Percentiles rank a stretch among this genome's conserved stretches.
Evolutionary conservation across 768 basidiomycete genomes (phyloP).

Genomic region (Zangia roseola): DNA sequence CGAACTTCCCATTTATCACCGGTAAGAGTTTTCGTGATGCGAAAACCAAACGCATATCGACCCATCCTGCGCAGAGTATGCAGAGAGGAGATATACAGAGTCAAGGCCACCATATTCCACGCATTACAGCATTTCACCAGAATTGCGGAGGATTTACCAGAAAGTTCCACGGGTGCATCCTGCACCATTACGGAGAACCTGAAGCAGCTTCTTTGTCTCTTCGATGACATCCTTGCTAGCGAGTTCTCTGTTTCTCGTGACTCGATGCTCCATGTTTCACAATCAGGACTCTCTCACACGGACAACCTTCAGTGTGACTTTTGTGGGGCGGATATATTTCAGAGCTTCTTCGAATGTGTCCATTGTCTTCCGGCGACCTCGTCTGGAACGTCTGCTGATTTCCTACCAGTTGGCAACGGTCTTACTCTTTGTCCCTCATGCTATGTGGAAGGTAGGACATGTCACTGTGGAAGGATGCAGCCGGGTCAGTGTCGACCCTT

Average conservation of each 20-base stretch:
- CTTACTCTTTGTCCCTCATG: conserved; percentile 66
- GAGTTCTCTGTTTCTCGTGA: conserved; percentile 41
- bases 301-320: conserved; percentile 64
- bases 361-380: conserved; percentile 37
- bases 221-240: conserved; percentile 47
- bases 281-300: conserved; percentile 13
- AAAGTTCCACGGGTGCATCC: background rate
- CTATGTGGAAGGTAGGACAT: conserved; percentile 77
- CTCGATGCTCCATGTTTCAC: conserved; percentile 31
- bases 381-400: conserved; percentile 7
- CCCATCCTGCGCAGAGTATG: conserved; percentile 56
- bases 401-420: conserved; percentile 38
- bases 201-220: conserved; percentile 41
- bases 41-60: background rate
- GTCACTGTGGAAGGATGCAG: conserved; percentile 58
- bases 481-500: conserved; percentile 59
- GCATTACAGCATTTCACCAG: conserved; percentile 42
- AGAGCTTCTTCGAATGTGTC: conserved; percentile 74
- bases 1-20: conserved; percentile 77
- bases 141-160: conserved; percentile 7
- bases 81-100: conserved; percentile 71
- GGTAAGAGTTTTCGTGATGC: conserved; percentile 42
- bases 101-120: conserved; percentile 64
- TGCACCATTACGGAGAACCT: conserved; percentile 22
- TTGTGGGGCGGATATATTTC: conserved; percentile 79